phyloP scores from a whole-genome alignment of 2,329 filamentous ascomycete species.

The Aspergillus neotritici region DNA sequence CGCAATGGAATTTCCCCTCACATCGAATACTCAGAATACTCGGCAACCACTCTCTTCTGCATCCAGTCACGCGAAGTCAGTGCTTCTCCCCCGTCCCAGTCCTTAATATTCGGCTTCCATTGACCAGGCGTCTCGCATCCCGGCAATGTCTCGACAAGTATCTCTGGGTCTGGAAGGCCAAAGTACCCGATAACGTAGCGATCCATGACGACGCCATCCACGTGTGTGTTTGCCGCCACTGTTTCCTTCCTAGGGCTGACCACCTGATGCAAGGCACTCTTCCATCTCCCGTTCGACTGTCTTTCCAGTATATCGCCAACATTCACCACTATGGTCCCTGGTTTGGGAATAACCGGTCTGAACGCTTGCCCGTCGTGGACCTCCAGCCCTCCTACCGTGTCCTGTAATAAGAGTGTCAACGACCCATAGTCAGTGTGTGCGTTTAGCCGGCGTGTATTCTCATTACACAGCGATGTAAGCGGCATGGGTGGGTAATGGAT shows the following conservation, averaged over 20 bases:
- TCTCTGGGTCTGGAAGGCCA: background rate
- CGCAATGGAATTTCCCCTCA: no score
- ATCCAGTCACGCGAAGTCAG: slow-evolving; percentile 1
- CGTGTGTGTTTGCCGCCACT: background rate
- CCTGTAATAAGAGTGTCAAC: slow-evolving; percentile 1
- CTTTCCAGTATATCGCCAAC: slow-evolving; percentile 1
- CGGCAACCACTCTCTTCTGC: background rate
- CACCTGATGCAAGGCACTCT: slow-evolving; percentile 3
- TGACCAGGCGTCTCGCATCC: background rate
- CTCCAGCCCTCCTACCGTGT: slow-evolving; percentile 1
- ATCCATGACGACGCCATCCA: background rate
- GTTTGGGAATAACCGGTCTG: background rate
- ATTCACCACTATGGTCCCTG: background rate
- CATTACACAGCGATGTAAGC: background rate
- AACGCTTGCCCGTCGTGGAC: background rate
- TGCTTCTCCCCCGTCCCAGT: no score
- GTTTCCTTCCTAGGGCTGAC: background rate
- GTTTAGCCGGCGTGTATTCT: background rate
- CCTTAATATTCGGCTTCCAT: slow-evolving; percentile 1
- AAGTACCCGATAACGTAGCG: background rate
- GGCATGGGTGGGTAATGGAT: background rate
- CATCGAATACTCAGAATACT: no score
- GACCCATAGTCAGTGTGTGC: background rate
- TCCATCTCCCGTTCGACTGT: slow-evolving; percentile 1
- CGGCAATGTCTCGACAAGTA: slow-evolving; percentile 1